Evolutionary conservation across 495 filamentous ascomycete species (phyloP).

Genomic region (Tetracladium setigerum): DNA sequence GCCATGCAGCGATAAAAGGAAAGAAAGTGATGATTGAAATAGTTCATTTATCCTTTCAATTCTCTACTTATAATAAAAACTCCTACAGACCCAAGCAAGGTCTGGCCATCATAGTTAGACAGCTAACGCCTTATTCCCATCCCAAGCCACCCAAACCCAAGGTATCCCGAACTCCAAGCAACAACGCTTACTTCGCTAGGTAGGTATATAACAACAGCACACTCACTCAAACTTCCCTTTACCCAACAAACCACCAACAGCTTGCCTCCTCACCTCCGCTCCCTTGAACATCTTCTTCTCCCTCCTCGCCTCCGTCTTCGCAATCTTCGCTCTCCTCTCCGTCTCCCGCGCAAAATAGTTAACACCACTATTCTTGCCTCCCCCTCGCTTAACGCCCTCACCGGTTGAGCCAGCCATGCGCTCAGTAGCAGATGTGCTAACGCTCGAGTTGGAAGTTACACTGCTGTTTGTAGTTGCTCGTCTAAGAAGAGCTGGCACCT

Average conservation of each 20-base stretch:
- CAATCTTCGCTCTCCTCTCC: constrained; percentile 49
- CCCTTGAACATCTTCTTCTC: constrained; percentile 63
- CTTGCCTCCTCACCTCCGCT: constrained; percentile 43
- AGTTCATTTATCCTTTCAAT: no score
- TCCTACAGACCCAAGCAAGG: background rate
- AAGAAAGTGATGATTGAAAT: no score
- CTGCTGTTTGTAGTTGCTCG: constrained; percentile 61
- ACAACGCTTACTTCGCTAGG: background rate
- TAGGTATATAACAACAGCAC: background rate
- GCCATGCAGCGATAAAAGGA: no score
- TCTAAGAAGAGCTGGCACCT: constrained; percentile 70
- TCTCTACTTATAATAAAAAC: background rate
- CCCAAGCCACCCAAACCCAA: no score
- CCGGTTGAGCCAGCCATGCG: constrained; percentile 26
- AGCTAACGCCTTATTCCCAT: background rate
- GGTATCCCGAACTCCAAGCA: constrained; percentile 2
- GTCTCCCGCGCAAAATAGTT: constrained; percentile 77
- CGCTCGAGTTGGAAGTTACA: constrained; percentile 28
- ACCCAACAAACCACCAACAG: constrained; percentile 43
- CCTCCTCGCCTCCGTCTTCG: constrained; percentile 52
- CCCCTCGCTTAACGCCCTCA: constrained; percentile 30
- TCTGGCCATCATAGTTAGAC: no score
- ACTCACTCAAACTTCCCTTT: constrained; percentile 30
- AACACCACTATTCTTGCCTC: constrained; percentile 63
- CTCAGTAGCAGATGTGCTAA: constrained; percentile 23